Base-by-base conservation (phyloP, 179 eudicot species). In the Beta corolliflora region DNA sequence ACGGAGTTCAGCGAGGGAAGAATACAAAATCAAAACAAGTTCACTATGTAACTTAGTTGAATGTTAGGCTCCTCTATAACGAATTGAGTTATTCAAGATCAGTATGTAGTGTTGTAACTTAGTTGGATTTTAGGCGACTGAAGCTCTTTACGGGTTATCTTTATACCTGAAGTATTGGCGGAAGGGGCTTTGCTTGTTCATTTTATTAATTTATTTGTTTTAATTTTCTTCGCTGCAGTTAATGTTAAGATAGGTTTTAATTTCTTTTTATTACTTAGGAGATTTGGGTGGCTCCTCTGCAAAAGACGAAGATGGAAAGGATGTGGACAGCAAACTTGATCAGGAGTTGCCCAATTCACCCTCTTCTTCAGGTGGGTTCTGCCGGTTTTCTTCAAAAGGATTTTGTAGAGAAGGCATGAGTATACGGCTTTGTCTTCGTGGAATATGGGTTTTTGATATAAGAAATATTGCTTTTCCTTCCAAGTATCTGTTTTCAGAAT, bases 361-460 rank as follows among this genome's bases (percentile, higher is more conserved):
- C 82, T 90, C 94, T 79, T 91, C 99, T 91, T 92, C 99, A 96
- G 99, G 99, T 96, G 97, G 99, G 99, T 96, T 94, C 95, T 86
- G 92, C 91, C 93, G 90, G 90, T 86, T 89, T 87, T 96, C 95
- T 91, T 90, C 97, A 87, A 92, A 94, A 90, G 99, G 95, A 93
- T 92, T 96, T 85, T 91, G 92, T 96, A 92, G 97, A 84, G 96
- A 93, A 80, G 98, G 85, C 91, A 90, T 93, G 93, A 91, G 88
- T 91, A 89, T 81, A 90, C 77, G 91, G 85, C 91, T 82, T 86
- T 85, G 83, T 87, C 84, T 84, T 89, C 93, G 88, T 92, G 96
- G 93, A 88, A 88, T 86, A 80, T 85, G 90, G 89, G 86, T 92
- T 79, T 89, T 85, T 87, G 90, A 90, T 89, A 80, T 93, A 89